Conservation (phyloP, 2,329 filamentous ascomycete species). For the Alternaria atra region DNA sequence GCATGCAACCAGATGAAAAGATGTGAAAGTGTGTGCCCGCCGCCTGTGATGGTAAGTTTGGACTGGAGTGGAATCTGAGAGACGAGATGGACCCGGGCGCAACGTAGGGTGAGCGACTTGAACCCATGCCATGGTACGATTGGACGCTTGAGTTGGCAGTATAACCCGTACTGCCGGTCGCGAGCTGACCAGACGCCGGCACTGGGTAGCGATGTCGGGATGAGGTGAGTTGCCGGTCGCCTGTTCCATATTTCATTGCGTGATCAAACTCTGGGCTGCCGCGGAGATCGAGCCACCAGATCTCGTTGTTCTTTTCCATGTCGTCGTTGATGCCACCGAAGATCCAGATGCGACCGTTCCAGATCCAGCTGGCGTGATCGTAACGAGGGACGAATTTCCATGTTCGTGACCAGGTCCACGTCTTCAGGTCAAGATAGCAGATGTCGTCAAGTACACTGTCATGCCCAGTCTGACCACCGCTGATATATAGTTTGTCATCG, state of each 20-base stretch:
- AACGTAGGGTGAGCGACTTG: conserved; percentile 59
- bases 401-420: conserved; percentile 94
- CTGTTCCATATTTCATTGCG: conserved; percentile 66
- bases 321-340: conserved; percentile 94
- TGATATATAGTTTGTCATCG: conserved; percentile 95
- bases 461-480: conserved; percentile 93
- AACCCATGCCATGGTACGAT: conserved; percentile 57
- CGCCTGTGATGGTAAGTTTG: conserved; percentile 85
- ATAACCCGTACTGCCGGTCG: conserved; percentile 63
- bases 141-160: conserved; percentile 76
- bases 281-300: conserved; percentile 97
- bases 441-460: conserved; percentile 96
- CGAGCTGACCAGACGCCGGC: conserved; percentile 42
- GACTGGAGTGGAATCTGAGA: conserved; percentile 86
- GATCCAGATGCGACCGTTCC: conserved; percentile 92
- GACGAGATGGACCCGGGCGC: conserved; percentile 88
- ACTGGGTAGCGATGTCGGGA: conserved; percentile 43
- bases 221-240: conserved; percentile 52
- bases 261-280: conserved; percentile 86
- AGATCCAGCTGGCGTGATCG: conserved; percentile 94
- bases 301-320: conserved; percentile 94
- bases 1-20: conserved; percentile 88
- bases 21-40: conserved; percentile 95
- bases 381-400: conserved; percentile 97
- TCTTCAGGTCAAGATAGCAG: conserved; percentile 95